A percentile compares a stretch with the other conserved stretches of the same genome.
These are phyloP conservation scores for Neurospora tetraspora DNA, from an alignment of 495 filamentous ascomycete genomes.

Conservation along the genomic window DNA sequence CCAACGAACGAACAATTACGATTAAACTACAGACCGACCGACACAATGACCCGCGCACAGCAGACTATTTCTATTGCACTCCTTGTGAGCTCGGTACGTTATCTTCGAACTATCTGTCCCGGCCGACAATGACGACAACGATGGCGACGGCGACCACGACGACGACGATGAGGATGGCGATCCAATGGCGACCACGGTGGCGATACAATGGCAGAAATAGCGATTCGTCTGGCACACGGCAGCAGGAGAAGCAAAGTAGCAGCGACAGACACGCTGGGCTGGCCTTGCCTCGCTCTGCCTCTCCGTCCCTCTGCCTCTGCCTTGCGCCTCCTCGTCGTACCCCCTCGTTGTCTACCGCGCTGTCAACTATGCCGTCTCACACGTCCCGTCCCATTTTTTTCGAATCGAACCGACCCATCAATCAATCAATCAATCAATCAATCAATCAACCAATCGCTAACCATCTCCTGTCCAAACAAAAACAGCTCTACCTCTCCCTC, in stretches of 20 bases:
- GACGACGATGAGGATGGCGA: background rate
- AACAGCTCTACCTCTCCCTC: conserved; percentile 75
- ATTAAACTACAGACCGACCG: background rate
- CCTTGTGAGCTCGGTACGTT: conserved; percentile 70
- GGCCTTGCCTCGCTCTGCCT: background rate
- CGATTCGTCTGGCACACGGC: background rate
- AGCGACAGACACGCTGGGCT: background rate
- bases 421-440: background rate
- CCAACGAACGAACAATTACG: background rate
- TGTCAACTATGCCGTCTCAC: background rate
- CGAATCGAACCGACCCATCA: background rate
- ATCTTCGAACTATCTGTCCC: background rate
- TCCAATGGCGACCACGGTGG: background rate
- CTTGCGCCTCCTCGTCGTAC: background rate
- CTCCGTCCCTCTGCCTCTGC: background rate
- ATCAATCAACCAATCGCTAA: background rate
- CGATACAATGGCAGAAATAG: background rate
- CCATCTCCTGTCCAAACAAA: conserved; percentile 2
- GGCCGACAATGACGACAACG: background rate
- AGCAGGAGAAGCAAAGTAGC: background rate
- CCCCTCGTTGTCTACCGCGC: background rate
- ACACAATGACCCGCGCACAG: conserved; percentile 80
- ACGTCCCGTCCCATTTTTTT: background rate
- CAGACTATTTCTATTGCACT: conserved; percentile 82
- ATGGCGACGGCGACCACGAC: background rate